A percentile compares a stretch with the other conserved stretches of the same genome.
Conservation (phyloP, 148 eudicot species). For the Cornus suecica region DNA sequence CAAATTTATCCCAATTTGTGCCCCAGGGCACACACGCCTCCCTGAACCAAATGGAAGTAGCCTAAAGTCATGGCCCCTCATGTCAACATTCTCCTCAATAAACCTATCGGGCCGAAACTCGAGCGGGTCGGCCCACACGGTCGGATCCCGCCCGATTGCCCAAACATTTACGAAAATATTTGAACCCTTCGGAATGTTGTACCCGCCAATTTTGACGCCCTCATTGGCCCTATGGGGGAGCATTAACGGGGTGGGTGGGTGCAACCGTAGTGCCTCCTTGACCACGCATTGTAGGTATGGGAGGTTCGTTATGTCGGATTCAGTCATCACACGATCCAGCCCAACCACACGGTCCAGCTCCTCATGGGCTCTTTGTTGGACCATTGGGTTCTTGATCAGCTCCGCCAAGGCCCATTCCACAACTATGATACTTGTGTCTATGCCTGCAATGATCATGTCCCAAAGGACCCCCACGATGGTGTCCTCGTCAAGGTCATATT, state of each 20-base stretch:
- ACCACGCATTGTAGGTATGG: conserved; percentile 30
- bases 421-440: conserved; percentile 27
- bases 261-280: conserved; percentile 31
- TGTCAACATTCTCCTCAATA: conserved; percentile 26
- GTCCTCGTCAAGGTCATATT: conserved; percentile 38
- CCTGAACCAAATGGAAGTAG: conserved; percentile 37
- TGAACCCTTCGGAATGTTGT: conserved; percentile 27
- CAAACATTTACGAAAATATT: conserved; percentile 27
- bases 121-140: conserved; percentile 24
- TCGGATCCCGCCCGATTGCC: conserved; percentile 32
- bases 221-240: conserved; percentile 28
- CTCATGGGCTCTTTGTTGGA: conserved; percentile 24
- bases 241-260: conserved; percentile 37
- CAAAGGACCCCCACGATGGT: conserved; percentile 24
- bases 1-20: conserved; percentile 23
- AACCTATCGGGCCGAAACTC: conserved; percentile 36
- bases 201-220: conserved; percentile 26
- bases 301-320: conserved; percentile 25
- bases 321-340: conserved; percentile 14
- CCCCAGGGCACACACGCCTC: conserved; percentile 30
- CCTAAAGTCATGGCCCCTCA: conserved; percentile 32
- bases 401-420: conserved; percentile 39
- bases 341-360: conserved; percentile 29
- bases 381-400: conserved; percentile 23
- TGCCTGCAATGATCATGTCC: conserved; percentile 32